Evolutionary conservation across 163 green algal genomes (phyloP).

Genomic region (Prototheca wickerhamii): DNA sequence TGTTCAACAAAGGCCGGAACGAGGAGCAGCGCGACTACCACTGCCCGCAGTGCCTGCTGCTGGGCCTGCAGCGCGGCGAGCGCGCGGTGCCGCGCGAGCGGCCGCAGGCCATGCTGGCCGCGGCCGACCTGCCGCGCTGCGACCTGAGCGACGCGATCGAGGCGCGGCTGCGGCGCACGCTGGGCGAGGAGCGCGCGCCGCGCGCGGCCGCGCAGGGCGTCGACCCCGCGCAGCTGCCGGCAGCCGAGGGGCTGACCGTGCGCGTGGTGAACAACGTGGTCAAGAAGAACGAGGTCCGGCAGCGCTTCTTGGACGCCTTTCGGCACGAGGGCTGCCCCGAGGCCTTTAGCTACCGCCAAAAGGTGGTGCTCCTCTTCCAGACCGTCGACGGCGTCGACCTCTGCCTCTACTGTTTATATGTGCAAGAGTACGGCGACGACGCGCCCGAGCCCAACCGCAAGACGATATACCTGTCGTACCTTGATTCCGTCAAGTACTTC

Average conservation of each 20-base stretch:
- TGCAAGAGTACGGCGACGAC: constrained; percentile 57
- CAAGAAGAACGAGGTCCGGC: constrained; percentile 84
- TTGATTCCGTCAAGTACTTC: constrained; percentile 98
- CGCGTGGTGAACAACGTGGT: constrained; percentile 86
- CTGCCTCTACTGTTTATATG: constrained; percentile 85
- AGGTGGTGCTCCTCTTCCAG: constrained; percentile 95
- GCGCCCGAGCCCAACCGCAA: constrained; percentile 72
- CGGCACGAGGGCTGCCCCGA: constrained; percentile 48
- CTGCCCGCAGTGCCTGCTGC: constrained; percentile 83
- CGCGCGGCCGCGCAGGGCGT: constrained; percentile 6
- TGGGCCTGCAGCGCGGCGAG: constrained; percentile 45
- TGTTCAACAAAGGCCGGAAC: constrained; percentile 96
- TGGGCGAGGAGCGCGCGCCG: constrained; percentile 28
- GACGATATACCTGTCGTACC: constrained; percentile 93
- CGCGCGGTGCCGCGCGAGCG: constrained; percentile 51
- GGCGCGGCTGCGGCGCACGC: constrained; percentile 34
- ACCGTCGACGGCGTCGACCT: constrained; percentile 93
- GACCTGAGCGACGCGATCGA: constrained; percentile 72
- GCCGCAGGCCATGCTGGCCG: constrained; percentile 78
- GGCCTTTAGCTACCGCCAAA: constrained; percentile 81
- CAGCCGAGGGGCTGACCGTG: constrained; percentile 61
- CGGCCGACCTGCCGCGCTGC: constrained; percentile 73
- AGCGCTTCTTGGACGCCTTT: constrained; percentile 44
- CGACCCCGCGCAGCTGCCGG: constrained; percentile 29
- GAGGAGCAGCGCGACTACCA: constrained; percentile 75